phyloP scores from a whole-genome alignment of 2,329 filamentous ascomycete genomes.

The Aspergillus costaricaensis region DNA sequence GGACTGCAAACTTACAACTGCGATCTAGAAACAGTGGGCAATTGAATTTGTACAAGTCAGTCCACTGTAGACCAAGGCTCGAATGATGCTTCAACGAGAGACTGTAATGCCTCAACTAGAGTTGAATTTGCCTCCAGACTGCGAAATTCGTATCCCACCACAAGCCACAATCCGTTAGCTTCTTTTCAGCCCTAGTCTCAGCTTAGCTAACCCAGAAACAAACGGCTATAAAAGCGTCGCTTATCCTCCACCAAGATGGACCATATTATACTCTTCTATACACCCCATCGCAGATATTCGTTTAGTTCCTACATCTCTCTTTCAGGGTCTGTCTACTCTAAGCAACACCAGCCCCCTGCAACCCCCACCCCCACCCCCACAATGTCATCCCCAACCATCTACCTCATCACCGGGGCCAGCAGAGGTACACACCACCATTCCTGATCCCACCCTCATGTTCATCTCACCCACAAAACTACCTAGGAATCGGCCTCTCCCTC shows the following conservation, averaged over 20 bases:
- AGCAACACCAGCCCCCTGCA: no score
- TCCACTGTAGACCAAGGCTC: no score
- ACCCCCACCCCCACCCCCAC: neutral
- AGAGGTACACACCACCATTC: neutral
- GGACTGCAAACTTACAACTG: no score
- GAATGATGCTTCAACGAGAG: neutral
- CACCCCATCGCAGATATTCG: no score
- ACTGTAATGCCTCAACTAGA: neutral
- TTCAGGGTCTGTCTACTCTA: no score
- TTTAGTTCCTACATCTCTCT: no score
- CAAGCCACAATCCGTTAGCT: neutral
- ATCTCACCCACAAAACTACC: neutral
- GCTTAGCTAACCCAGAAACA: neutral
- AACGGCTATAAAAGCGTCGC: neutral
- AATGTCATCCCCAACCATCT: neutral
- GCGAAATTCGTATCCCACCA: neutral
- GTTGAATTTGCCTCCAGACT: neutral
- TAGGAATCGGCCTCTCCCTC: conserved; percentile 2
- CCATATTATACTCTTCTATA: no score
- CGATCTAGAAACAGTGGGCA: no score
- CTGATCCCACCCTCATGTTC: neutral
- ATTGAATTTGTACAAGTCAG: no score
- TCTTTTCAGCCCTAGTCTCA: neutral
- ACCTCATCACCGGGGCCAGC: conserved; percentile 6
- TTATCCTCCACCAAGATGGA: neutral